A percentile compares a stretch with the other conserved stretches of the same genome.
Conservation (phyloP, 1,284 basidiomycete species). For the Termitomyces sp. region DNA sequence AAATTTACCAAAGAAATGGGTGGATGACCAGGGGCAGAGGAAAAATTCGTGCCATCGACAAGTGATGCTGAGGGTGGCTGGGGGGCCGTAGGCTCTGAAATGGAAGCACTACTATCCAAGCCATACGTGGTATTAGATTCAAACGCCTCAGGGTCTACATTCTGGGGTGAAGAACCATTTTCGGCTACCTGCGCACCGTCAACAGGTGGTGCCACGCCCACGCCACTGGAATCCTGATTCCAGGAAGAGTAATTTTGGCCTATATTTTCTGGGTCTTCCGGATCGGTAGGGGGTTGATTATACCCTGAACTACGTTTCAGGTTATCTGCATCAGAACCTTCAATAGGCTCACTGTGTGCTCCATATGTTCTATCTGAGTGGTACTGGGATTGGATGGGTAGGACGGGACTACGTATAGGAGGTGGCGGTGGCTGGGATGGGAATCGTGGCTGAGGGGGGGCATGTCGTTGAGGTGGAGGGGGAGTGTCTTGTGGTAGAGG, state of each 20-base stretch:
- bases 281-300: not conserved
- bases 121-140: not conserved
- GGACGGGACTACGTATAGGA: slow-evolving; percentile 2
- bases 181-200: not conserved
- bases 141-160: slow-evolving; percentile 1
- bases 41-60: not conserved
- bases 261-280: not conserved
- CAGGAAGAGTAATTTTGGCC: not conserved
- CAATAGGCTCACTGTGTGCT: not conserved
- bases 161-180: not conserved
- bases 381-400: not conserved
- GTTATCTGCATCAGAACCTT: not conserved
- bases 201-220: not conserved
- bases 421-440: slow-evolving; percentile 1
- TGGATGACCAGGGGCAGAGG: not conserved
- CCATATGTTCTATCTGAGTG: not conserved
- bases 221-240: not conserved
- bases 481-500: slow-evolving; percentile 1
- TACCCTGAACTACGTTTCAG: not conserved
- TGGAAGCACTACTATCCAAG: not conserved
- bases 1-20: not conserved
- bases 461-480: not conserved
- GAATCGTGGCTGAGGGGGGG: not conserved
- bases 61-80: not conserved
- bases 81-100: not conserved